Percentiles rank a stretch among this genome's conserved stretches.
These are phyloP conservation scores for Ceratobasidium papillatum DNA, from an alignment of 1,284 basidiomycete genomes.

Conservation along the genomic window DNA sequence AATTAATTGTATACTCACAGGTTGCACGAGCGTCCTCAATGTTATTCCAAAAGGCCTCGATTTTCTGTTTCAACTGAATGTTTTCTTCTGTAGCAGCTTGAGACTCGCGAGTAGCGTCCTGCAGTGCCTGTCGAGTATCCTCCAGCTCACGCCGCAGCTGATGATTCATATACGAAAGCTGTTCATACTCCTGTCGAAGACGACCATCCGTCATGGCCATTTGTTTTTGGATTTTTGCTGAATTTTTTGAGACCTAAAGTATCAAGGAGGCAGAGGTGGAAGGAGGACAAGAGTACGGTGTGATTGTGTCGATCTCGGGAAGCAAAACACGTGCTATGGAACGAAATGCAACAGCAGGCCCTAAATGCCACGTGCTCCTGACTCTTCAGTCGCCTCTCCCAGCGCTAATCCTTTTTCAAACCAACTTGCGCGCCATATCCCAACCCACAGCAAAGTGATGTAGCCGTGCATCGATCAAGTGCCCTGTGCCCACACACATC, in stretches of 20 bases:
- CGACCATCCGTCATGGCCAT: no score
- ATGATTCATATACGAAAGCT: slow-evolving; percentile 15
- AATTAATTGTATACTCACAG: slow-evolving; percentile 16
- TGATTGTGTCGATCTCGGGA: slow-evolving; percentile 37
- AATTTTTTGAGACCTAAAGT: no score
- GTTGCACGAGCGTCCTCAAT: slow-evolving; percentile 27
- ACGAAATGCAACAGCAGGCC: not conserved
- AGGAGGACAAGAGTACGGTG: slow-evolving; percentile 23
- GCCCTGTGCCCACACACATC: slow-evolving; percentile 9
- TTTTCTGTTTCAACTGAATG: slow-evolving; percentile 25
- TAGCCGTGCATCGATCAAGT: slow-evolving; percentile 42
- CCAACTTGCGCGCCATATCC: slow-evolving; percentile 38
- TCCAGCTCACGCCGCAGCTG: slow-evolving; percentile 26
- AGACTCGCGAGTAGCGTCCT: slow-evolving; percentile 8
- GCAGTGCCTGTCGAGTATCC: slow-evolving; percentile 11
- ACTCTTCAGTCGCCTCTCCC: slow-evolving; percentile 2
- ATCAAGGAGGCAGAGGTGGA: no score
- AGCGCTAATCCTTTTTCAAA: not conserved
- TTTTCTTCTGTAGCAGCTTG: slow-evolving; percentile 10
- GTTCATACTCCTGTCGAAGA: slow-evolving; percentile 18
- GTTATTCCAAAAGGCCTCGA: slow-evolving; percentile 33
- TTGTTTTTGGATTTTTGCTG: no score
- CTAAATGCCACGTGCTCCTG: slow-evolving; percentile 1
- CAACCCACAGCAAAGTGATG: slow-evolving; percentile 44
- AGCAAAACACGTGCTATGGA: slow-evolving; percentile 34